phyloP scores from a whole-genome alignment of 805 yeast genomes.

The Yamadazyma endophytica region DNA sequence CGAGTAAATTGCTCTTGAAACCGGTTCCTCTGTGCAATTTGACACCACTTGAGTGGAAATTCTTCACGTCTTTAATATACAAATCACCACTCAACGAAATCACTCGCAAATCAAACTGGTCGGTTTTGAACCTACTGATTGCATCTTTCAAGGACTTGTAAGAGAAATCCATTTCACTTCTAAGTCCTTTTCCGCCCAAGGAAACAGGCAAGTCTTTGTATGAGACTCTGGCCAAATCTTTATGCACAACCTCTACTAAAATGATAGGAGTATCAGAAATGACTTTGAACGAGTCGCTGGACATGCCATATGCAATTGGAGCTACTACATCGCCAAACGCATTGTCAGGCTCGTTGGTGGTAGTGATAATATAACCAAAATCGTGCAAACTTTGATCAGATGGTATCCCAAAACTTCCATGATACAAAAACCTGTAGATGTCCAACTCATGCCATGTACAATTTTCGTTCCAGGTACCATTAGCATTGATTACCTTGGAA shows the following conservation, averaged over 20 bases:
- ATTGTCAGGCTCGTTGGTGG: constrained; percentile 17
- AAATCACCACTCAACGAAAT: constrained; percentile 62
- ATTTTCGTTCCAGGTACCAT: constrained; percentile 48
- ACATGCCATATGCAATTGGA: constrained; percentile 19
- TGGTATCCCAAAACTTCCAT: constrained; percentile 75
- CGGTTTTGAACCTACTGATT: constrained; percentile 22
- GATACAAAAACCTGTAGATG: constrained; percentile 69
- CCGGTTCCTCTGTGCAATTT: constrained; percentile 42
- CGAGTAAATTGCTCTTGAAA: constrained; percentile 33
- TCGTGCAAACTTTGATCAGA: constrained; percentile 35
- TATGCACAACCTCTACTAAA: constrained; percentile 65
- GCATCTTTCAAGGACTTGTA: constrained; percentile 35
- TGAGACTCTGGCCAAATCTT: constrained; percentile 51
- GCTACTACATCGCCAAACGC: constrained; percentile 12
- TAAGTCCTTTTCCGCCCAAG: constrained; percentile 61
- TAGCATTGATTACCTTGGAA: constrained; percentile 39
- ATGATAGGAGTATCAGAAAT: constrained; percentile 66
- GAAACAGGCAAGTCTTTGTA: constrained; percentile 57
- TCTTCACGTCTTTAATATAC: constrained; percentile 35
- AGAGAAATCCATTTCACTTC: constrained; percentile 44
- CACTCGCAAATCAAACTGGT: constrained; percentile 48
- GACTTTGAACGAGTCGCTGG: constrained; percentile 29
- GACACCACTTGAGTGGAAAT: constrained; percentile 31
- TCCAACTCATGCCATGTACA: constrained; percentile 90
- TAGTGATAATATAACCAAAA: constrained; percentile 36